Percentiles rank a stretch among this genome's conserved stretches.
Conservation (phyloP, 495 filamentous ascomycete species). For the Hypoxylon lenormandii region DNA sequence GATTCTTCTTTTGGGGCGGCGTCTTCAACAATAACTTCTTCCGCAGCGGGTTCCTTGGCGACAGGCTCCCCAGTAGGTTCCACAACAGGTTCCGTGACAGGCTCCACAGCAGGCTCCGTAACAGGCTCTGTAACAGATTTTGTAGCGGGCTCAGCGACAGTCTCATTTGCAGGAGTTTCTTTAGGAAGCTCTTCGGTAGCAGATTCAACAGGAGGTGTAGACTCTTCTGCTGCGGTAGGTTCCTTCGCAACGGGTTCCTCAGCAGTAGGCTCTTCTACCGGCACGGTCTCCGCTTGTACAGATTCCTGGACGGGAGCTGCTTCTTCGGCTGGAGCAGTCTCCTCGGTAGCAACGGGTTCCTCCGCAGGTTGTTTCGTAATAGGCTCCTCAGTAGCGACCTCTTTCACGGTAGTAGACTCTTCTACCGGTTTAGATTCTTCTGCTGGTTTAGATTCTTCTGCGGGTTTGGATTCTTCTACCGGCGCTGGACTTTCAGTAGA, state of each 20-base stretch:
- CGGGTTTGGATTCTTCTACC: no score
- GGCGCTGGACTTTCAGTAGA: no score
- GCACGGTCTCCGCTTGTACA: neutral
- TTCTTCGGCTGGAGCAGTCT: neutral
- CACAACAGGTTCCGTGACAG: neutral
- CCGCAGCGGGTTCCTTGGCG: neutral
- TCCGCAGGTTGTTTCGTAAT: slow-evolving; percentile 4
- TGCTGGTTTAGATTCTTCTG: no score
- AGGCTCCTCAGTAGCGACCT: neutral
- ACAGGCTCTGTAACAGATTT: slow-evolving; percentile 15
- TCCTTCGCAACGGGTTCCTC: slow-evolving; percentile 16
- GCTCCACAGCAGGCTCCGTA: neutral
- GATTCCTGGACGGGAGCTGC: no score
- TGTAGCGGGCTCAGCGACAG: neutral
- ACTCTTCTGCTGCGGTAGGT: neutral
- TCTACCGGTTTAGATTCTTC: neutral
- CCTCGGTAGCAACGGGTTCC: neutral
- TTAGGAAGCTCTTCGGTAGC: neutral
- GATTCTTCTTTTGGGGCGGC: no score
- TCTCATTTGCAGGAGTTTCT: neutral
- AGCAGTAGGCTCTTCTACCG: slow-evolving; percentile 1
- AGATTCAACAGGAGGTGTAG: neutral
- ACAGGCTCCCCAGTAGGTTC: slow-evolving; percentile 18
- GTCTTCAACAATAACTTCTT: slow-evolving; percentile 14
- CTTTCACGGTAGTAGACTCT: slow-evolving; percentile 1